Conservation (phyloP, 441 rosid species). For the Codiaeum variegatum region DNA sequence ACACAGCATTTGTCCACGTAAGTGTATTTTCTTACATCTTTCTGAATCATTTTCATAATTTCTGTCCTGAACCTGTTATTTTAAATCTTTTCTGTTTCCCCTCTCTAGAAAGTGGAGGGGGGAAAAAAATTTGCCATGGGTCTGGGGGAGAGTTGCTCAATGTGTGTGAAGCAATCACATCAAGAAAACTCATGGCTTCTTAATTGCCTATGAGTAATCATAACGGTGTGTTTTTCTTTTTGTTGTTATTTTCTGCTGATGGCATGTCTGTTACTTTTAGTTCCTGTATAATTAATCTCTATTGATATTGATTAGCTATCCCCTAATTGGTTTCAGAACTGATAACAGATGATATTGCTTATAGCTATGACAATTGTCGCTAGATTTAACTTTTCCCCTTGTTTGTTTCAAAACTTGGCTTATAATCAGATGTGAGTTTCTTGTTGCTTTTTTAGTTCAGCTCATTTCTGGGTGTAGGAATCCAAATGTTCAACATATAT, state of each 20-base stretch:
- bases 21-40: slow-evolving; percentile 22
- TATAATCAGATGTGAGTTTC: no score
- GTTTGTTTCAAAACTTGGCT: no score
- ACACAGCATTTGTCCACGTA: slow-evolving; percentile 67
- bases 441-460: neutral
- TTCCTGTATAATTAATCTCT: neutral
- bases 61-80: neutral
- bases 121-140: neutral
- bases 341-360: no score
- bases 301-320: neutral
- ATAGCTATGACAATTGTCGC: no score
- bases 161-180: neutral
- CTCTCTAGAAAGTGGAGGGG: neutral
- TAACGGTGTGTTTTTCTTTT: neutral
- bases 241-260: neutral
- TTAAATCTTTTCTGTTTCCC: neutral
- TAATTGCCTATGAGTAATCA: neutral
- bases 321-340: neutral
- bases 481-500: neutral
- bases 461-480: neutral
- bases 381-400: no score
- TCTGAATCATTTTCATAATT: neutral
- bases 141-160: neutral
- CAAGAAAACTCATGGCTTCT: neutral
- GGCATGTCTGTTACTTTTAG: neutral